These are phyloP conservation scores for Oropetium thomaeum DNA, from an alignment of 176 grass and related monocot species.

Conservation along the genomic window DNA sequence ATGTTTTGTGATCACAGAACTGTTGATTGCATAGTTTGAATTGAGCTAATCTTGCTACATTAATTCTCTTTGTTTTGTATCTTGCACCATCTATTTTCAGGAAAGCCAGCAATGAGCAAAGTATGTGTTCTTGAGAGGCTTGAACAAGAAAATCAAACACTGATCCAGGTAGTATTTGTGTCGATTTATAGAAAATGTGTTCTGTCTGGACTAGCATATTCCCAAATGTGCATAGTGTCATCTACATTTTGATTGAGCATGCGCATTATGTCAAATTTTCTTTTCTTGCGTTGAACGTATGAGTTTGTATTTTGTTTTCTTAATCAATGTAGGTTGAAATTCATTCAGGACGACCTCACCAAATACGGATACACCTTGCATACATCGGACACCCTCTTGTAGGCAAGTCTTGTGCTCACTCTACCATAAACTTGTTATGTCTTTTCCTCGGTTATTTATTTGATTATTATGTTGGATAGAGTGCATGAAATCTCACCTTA, in stretches of 20 bases:
- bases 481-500: not conserved
- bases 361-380: constrained; percentile 88
- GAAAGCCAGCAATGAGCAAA: constrained; percentile 85
- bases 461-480: not conserved
- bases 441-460: not conserved
- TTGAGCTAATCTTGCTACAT: not conserved
- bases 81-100: constrained; percentile 34
- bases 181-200: not conserved
- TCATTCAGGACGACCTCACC: constrained; percentile 78
- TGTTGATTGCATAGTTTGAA: constrained; percentile 8
- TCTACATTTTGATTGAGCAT: not conserved
- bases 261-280: not conserved
- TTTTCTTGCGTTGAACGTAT: constrained; percentile 2
- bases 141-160: constrained; percentile 52
- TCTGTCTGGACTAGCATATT: constrained; percentile 2
- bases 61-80: constrained; percentile 20
- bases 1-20: not conserved
- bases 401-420: constrained; percentile 36
- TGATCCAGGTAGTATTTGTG: constrained; percentile 53
- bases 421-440: not conserved
- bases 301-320: constrained; percentile 18
- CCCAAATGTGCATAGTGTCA: not conserved
- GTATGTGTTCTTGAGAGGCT: constrained; percentile 76
- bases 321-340: constrained; percentile 70
- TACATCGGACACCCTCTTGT: constrained; percentile 83